Base-by-base conservation (phyloP, 306 rosid species). In the Begonia fuchsioides region DNA sequence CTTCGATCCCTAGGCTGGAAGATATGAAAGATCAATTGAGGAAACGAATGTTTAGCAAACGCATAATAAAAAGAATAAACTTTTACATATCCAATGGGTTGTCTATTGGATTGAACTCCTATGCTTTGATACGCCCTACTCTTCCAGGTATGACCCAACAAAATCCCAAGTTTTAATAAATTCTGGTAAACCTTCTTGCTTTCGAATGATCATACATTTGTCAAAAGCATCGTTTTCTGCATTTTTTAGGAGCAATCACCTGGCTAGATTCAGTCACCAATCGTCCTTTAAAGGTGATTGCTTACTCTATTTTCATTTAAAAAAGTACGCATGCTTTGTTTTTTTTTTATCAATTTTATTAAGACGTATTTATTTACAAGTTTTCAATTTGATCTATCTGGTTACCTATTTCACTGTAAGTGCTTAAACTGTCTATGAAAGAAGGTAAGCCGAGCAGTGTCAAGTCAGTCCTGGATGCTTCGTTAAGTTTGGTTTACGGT, bases 241-340 rank as follows among this genome's bases (percentile, higher is more conserved):
- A 50, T 59, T 57, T 64, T 57, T 58, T 56, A 90, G 97, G 97
- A 68, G 61, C 83, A 50, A 81, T 78, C 50, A 62, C 93, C 53
- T 90, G 97, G 97, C 86, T 90, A 57, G 93, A 90, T 72, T 90
- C 97, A 38, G 74, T 81, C 60, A 81, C 92, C 17, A 90, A 90
- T 68, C 72, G 43, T 53, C 93, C 97, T 58, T 65, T 90, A 60
- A 90, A 90, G 97, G 97, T 84, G 60, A 76, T 53, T 49, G 35
- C 20, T 56, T 43, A 32, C 10, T 17, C 13, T 58, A 6, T 10
- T 18, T 59, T 52, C 6, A 18, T 43, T 38, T 19, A 26, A 43
- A 17, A 20, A 18, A 43, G 38, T 47, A 19, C 44, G 54, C 58
- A 50, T 41, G 45, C 14, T 41, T 41, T 41, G 45, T 10, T 41